Percentiles rank a stretch among this genome's conserved stretches.
These are phyloP conservation scores for Capronia epimyces DNA, from an alignment of 2,329 filamentous ascomycete genomes.

Conservation along the genomic window DNA sequence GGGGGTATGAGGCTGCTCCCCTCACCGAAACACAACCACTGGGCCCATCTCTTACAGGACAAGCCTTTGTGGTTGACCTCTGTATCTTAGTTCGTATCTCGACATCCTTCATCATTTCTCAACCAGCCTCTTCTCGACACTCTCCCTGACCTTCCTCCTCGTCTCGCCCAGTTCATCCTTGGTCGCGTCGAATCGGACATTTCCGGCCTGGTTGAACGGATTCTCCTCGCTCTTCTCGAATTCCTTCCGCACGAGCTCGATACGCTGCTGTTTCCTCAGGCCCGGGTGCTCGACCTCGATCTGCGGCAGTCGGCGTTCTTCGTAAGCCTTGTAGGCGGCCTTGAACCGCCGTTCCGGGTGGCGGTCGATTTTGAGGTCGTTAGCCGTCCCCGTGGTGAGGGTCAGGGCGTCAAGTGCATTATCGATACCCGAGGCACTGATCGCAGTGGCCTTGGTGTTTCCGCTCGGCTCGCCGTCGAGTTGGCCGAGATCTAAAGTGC, in stretches of 20 bases:
- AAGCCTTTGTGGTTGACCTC: too few relatives aligned
- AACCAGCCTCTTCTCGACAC: conserved; percentile 65
- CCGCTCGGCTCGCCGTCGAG: conserved; percentile 58
- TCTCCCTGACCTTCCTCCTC: conserved; percentile 60
- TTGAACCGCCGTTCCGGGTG: conserved; percentile 85
- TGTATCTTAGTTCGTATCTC: too few relatives aligned
- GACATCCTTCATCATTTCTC: not conserved
- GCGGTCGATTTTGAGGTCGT: conserved; percentile 67
- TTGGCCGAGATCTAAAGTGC: conserved; percentile 64
- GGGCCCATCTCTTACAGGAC: too few relatives aligned
- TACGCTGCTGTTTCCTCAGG: conserved; percentile 74
- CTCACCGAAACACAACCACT: too few relatives aligned
- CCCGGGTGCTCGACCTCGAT: conserved; percentile 79
- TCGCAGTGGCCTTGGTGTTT: conserved; percentile 49
- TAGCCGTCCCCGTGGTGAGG: conserved; percentile 53
- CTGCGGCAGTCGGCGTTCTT: conserved; percentile 74
- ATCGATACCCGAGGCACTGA: conserved; percentile 85
- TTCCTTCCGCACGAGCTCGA: conserved; percentile 79
- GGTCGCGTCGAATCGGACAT: conserved; percentile 67
- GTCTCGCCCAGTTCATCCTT: conserved; percentile 69
- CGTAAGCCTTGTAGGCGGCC: conserved; percentile 75
- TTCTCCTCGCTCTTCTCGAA: conserved; percentile 94
- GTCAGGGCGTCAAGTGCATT: conserved; percentile 84
- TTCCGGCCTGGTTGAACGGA: conserved; percentile 77
- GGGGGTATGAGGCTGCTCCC: too few relatives aligned